Evolutionary conservation across 306 rosid genomes (phyloP), one percentile per base, ranked within the genome.

Genomic region (Amphicarpaea edgeworthii): DNA sequence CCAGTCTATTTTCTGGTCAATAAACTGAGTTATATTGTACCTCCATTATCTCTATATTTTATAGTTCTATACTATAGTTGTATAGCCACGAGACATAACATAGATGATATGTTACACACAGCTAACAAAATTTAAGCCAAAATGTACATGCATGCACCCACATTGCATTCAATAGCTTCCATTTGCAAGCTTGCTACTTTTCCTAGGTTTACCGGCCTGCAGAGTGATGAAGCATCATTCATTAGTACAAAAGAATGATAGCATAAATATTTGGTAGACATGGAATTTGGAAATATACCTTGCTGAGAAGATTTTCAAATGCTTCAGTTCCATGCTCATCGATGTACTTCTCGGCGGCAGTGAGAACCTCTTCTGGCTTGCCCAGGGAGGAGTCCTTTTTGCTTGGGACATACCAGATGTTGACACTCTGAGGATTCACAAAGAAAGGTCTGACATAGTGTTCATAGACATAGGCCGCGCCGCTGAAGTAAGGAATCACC

Each of bases 401-500:
- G 85, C 78, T 73, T 3, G 96, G 97, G 34, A 92, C 86, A 60
- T 87, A 90, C 92, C 96, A 90, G 64, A 92, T 73, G 84, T 92
- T 92, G 42, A 90, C 16, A 4, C 77, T 88, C 60, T 86, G 87
- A 47, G 81, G 87, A 81, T 86, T 87, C 68, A 86, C 53, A 66
- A 92, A 85, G 60, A 90, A 73, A 37, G 97, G 93, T 68, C 97
- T 85, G 50, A 90, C 91, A 41, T 86, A 87, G 70, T 90, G 92
- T 49, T 90, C 93, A 4, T 92, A 92, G 16, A 92, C 93, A 72
- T 82, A 90, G 37, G 97, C 93, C 16, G 97, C 96, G 30, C 97
- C 96, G 49, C 87, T 84, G 57, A 90, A 90, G 92, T 85, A 88
- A 6, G 97, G 97, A 50, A 92, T 70, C 50, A 88, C 97, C 90